Base-by-base conservation (phyloP, 306 rosid species). In the Quercus rubra region DNA sequence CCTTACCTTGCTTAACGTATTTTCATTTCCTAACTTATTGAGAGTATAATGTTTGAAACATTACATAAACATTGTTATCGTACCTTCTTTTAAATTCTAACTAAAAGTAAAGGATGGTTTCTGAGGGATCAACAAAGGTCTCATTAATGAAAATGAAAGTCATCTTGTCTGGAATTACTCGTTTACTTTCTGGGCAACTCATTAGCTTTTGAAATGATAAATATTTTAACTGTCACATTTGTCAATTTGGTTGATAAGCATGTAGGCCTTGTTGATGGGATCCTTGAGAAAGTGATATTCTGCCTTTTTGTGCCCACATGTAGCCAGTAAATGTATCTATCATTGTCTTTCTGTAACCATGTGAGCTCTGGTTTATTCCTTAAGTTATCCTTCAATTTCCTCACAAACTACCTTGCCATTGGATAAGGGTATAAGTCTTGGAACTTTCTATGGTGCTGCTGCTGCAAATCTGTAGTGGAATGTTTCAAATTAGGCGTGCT, bases 21-120 rank as follows among this genome's bases (percentile, higher is more conserved):
- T 68, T 76, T 81, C 49, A 30, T 59, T 72, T 82, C 66, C 28
- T 59, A 57, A 41, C 15, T 67, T 63, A 38, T 55, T 55, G 28
- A 10, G 55, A 59, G 33, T 21, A 75, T 5, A 21, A 30, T 54
- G 51, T 67, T 56, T 9, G 35, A 63, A 64, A 27, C 63, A 5
- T 20, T 5, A 28, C 30, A 3, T 58, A 25, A 12, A 13, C n/a
- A 27, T 13, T 12, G 2, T 63, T 63, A 63, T 63, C 28, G 9
- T 63, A 28, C 41, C 18, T 31, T 14, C 38, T 15, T 28, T 28
- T 63, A n/a, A 27, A 63, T 27, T 63, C 35, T 63, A 25, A 49
- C 54, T 25, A 18, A 63, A 28, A 28, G 70, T 63, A 62, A 62
- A 23, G 18, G 25, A 11, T 21, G 20, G 41, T 5, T 63, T 35